Conservation (phyloP, 805 yeast genomes). For the Jamesozyma hellenica region DNA sequence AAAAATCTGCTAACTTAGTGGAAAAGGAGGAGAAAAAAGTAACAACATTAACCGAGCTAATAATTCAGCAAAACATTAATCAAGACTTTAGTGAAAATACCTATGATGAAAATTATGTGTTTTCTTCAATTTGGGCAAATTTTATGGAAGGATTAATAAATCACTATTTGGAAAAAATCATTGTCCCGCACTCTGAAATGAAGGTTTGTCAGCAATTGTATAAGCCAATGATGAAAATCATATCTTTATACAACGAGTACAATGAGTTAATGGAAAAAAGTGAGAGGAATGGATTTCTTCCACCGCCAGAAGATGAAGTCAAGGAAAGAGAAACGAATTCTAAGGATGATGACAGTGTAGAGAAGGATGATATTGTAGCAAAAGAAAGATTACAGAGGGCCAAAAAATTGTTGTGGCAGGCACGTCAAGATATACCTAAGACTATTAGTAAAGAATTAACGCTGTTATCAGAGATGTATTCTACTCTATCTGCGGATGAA, state of each 20-base stretch:
- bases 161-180: slow-evolving; percentile 28
- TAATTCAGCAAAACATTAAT: slow-evolving; percentile 28
- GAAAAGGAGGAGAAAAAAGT: background rate
- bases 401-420: slow-evolving; percentile 26
- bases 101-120: slow-evolving; percentile 28
- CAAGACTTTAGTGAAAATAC: slow-evolving; percentile 24
- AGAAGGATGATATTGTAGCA: slow-evolving; percentile 12
- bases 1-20: background rate
- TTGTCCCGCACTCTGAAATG: slow-evolving; percentile 29
- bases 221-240: slow-evolving; percentile 31
- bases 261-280: slow-evolving; percentile 30
- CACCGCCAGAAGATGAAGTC: slow-evolving; percentile 4
- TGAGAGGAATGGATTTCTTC: slow-evolving; percentile 27
- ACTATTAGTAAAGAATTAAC: slow-evolving; percentile 29
- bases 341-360: background rate
- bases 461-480: slow-evolving; percentile 29
- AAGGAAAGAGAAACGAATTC: background rate
- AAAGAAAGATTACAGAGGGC: slow-evolving; percentile 26
- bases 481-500: slow-evolving; percentile 29
- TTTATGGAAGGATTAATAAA: slow-evolving; percentile 32
- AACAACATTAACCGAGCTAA: slow-evolving; percentile 24
- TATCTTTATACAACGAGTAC: slow-evolving; percentile 28
- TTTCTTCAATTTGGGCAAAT: slow-evolving; percentile 32
- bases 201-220: slow-evolving; percentile 30
- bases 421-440: slow-evolving; percentile 29